These are phyloP conservation scores for Coriolopsis trogii DNA, from an alignment of 1,284 basidiomycete species.

Conservation along the genomic window DNA sequence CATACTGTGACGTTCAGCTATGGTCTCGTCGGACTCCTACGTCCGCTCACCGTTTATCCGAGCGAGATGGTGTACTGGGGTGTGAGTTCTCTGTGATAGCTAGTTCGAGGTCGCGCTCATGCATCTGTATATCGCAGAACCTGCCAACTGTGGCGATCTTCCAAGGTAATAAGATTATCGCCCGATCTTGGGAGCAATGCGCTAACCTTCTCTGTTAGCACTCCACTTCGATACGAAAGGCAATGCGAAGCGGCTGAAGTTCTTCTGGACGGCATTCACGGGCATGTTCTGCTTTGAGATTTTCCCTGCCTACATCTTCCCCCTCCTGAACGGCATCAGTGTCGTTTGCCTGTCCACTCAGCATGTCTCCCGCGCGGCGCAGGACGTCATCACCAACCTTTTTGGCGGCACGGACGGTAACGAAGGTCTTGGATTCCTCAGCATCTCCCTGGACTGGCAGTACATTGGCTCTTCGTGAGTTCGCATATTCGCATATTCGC, in stretches of 20 bases:
- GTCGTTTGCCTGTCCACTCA: slow-evolving; percentile 61
- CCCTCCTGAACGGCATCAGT: slow-evolving; percentile 57
- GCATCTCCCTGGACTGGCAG: slow-evolving; percentile 64
- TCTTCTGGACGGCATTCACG: slow-evolving; percentile 63
- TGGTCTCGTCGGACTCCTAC: slow-evolving; percentile 58
- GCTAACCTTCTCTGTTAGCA: slow-evolving; percentile 34
- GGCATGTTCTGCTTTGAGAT: slow-evolving; percentile 61
- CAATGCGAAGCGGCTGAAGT: slow-evolving; percentile 56
- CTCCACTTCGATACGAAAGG: slow-evolving; percentile 52
- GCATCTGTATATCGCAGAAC: slow-evolving; percentile 38
- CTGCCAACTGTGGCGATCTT: slow-evolving; percentile 63
- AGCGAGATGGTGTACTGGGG: slow-evolving; percentile 74
- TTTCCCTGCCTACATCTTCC: slow-evolving; percentile 65
- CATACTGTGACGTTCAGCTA: slow-evolving; percentile 39
- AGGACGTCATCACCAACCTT: slow-evolving; percentile 60
- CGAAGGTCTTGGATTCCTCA: slow-evolving; percentile 63
- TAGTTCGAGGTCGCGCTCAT: slow-evolving; percentile 1
- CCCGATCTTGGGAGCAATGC: neutral
- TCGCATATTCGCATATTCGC: too few relatives aligned
- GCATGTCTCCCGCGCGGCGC: slow-evolving; percentile 41
- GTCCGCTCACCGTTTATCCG: slow-evolving; percentile 66
- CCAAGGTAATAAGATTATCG: slow-evolving; percentile 48
- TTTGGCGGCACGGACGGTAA: slow-evolving; percentile 66
- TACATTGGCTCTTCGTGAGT: slow-evolving; percentile 60
- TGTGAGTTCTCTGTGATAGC: slow-evolving; percentile 36